Evolutionary conservation across 2,329 filamentous ascomycete genomes (phyloP), one percentile per base, ranked within the genome.

Genomic region (Hypoxylon sp.): DNA sequence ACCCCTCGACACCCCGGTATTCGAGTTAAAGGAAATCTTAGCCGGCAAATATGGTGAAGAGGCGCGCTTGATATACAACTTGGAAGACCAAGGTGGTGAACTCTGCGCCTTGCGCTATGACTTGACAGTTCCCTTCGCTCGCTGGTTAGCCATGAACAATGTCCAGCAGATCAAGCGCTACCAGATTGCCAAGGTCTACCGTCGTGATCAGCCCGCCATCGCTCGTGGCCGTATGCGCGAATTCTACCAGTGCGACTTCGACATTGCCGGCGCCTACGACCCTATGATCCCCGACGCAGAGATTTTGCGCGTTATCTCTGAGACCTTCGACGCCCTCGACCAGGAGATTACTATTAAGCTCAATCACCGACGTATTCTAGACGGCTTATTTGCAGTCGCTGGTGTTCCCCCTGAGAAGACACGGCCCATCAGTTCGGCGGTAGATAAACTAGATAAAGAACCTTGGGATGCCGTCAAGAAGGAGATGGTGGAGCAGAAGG

Each of bases 161-260:
- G 86, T 97, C 62, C 90, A 92, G 80, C 91, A 86, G 80, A 95
- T 97, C 83, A 97, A 97, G 85, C 89, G 95, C 77, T 98, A 97
- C 81, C 94, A 97, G 83, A 95, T 98, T 74, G 94, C 94, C 74
- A 97, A 97, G 83, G 95, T 97, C 57, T 95, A 94, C 82, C 86
- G 90, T 72, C 84, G 91, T 77, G 91, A 93, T 79, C 91, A 93
- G 80, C 91, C 92, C 20, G 92, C 94, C 68, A 93, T 98, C 83
- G 93, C 91, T 69, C 96, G 97, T 80, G 95, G 95, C 57, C 90
- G 95, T 60, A 96, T 97, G 92, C 89, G 95, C 77, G 95, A 98
- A 82, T 97, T 97, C 82, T 97, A 97, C 84, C 95, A 98, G 82
- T 98, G 95, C 83, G 95, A 98, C 82, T 97, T 98, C 78, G 95